phyloP scores from a whole-genome alignment of 257 asterid species.

The Jasminum sambac region DNA sequence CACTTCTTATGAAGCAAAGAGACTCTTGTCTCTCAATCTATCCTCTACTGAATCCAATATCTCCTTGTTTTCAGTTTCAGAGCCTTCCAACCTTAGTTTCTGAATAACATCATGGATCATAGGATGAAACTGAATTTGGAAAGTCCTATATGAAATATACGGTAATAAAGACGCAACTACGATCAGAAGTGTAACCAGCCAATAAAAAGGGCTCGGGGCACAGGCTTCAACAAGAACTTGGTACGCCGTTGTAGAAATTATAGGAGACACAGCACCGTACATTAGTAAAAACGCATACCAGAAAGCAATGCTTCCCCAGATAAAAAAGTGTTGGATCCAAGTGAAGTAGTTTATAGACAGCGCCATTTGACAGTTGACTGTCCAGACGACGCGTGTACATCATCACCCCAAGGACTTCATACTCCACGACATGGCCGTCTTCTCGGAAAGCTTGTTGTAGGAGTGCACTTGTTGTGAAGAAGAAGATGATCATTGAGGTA shows the following conservation, averaged over 20 bases:
- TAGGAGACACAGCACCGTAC: conserved; percentile 65
- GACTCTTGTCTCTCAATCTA: conserved; percentile 33
- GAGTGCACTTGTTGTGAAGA: conserved; percentile 57
- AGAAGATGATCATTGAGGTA: conserved; percentile 74
- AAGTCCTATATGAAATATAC: conserved; percentile 54
- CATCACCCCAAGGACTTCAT: conserved; percentile 68
- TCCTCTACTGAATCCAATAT: conserved; percentile 22
- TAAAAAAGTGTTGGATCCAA: conserved; percentile 91
- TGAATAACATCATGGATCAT: conserved; percentile 80
- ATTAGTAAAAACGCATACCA: conserved; percentile 72
- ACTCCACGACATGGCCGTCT: conserved; percentile 75
- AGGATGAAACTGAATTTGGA: conserved; percentile 69
- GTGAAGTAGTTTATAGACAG: conserved; percentile 87
- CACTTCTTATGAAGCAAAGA: conserved; percentile 34
- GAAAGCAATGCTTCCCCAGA: conserved; percentile 84
- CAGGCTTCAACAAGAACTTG: conserved; percentile 75
- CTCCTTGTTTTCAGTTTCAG: conserved; percentile 18
- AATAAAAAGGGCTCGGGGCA: conserved; percentile 74
- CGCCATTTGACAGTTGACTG: conserved; percentile 95
- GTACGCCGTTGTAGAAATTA: conserved; percentile 63
- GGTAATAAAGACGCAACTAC: conserved; percentile 69
- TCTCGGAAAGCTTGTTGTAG: conserved; percentile 59
- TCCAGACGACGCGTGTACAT: conserved; percentile 93
- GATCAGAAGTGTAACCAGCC: conserved; percentile 63
- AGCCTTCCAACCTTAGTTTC: conserved; percentile 29